Conservation (phyloP, 371 early-diverging fungal genomes). For the Actinomortierella ambigua region DNA sequence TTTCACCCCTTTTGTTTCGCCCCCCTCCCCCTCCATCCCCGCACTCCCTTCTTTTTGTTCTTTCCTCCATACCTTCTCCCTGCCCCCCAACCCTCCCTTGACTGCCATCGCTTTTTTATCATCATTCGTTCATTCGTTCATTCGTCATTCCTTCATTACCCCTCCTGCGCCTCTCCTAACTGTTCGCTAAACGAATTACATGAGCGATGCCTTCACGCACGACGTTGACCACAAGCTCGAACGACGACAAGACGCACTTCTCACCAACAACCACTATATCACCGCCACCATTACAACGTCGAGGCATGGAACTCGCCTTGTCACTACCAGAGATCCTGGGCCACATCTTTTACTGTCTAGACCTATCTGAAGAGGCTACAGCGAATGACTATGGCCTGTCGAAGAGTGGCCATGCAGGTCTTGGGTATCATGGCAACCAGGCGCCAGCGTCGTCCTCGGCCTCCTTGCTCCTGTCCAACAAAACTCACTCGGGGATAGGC, state of each 20-base stretch:
- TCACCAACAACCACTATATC: not conserved
- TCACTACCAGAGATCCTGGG: constrained; percentile 3
- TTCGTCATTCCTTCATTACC: not conserved
- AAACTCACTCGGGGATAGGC: not conserved
- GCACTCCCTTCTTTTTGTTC: not conserved
- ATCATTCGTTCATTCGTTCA: not conserved
- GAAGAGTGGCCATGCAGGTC: not conserved
- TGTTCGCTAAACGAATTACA: not conserved
- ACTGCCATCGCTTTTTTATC: not conserved
- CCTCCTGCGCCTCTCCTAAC: not conserved
- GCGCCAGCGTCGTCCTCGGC: not conserved
- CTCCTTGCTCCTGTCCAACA: too few species aligned
- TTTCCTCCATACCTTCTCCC: not conserved
- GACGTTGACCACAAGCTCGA: not conserved
- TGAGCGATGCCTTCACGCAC: not conserved
- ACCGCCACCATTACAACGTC: not conserved
- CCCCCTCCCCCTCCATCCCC: not conserved
- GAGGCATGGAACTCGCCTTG: not conserved
- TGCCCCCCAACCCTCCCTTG: not conserved
- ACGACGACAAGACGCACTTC: not conserved
- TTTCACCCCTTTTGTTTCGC: too few species aligned
- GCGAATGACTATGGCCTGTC: not conserved
- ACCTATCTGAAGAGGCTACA: not conserved
- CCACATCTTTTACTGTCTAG: constrained; percentile 3
- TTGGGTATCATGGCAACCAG: not conserved